A percentile compares a stretch with the other conserved stretches of the same genome.
These are phyloP conservation scores for Somion occarium DNA, from an alignment of 1,284 basidiomycete species.

Conservation along the genomic window DNA sequence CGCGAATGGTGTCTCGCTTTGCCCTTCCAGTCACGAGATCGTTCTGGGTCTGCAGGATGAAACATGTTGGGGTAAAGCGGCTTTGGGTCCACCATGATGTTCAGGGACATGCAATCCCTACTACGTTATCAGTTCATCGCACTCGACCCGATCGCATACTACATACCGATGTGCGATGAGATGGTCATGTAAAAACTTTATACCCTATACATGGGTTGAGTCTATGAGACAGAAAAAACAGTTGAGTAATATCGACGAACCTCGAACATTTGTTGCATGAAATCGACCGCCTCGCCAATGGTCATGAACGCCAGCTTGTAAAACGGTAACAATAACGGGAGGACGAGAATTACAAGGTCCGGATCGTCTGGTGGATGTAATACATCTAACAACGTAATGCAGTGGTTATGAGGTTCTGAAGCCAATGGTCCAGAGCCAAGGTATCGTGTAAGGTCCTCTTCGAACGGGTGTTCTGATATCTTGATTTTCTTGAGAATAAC, in stretches of 20 bases:
- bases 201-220: conserved; percentile 21
- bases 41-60: conserved; percentile 14
- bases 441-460: too few relatives aligned
- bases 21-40: conserved; percentile 16
- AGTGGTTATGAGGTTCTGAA: conserved; percentile 12
- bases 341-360: neutral
- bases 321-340: conserved; percentile 3
- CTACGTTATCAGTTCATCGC: conserved; percentile 4
- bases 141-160: conserved; percentile 5
- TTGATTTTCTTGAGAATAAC: conserved; percentile 21
- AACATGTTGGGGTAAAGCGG: too few relatives aligned
- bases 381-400: too few relatives aligned
- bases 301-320: conserved; percentile 11
- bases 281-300: conserved; percentile 15
- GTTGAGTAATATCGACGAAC: conserved; percentile 5
- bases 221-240: neutral
- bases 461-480: conserved; percentile 10
- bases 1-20: conserved; percentile 24
- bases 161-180: too few relatives aligned
- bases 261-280: conserved; percentile 16
- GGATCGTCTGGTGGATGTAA: conserved; percentile 13
- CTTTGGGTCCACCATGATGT: conserved; percentile 41
- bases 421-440: conserved; percentile 17
- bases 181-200: conserved; percentile 34
- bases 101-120: conserved; percentile 17